phyloP scores from a whole-genome alignment of 163 green algal species.

The Prototheca wickerhamii region DNA sequence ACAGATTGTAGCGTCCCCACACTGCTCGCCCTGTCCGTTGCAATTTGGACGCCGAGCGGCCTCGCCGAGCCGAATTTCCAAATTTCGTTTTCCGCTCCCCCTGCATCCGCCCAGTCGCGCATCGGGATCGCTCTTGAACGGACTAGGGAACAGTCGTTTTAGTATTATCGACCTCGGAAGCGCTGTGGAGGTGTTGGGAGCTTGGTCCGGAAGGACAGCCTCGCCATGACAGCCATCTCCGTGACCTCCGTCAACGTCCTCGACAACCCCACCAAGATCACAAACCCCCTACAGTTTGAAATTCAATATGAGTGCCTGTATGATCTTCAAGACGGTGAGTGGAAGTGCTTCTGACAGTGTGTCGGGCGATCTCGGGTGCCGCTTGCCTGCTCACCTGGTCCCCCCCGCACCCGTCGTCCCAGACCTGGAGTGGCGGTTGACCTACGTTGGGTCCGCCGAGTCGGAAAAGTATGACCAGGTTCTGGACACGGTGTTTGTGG shows the following conservation, averaged over 20 bases:
- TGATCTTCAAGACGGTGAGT: constrained; percentile 62
- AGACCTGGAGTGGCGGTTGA: constrained; percentile 96
- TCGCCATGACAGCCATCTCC: constrained; percentile 70
- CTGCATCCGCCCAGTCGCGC: no score
- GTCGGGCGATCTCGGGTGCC: no score
- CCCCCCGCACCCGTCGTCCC: neutral
- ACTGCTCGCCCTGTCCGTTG: no score
- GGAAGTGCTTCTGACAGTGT: neutral
- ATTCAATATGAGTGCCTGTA: constrained; percentile 95
- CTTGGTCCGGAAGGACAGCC: neutral
- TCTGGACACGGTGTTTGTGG: constrained; percentile 90
- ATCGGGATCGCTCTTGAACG: no score
- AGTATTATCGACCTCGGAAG: no score
- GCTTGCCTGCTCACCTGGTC: no score
- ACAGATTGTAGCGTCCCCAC: no score
- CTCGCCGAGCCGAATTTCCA: no score
- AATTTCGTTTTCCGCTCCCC: no score
- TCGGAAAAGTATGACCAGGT: constrained; percentile 88
- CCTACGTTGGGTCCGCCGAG: constrained; percentile 93
- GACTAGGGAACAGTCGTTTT: no score
- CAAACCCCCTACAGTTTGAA: constrained; percentile 84
- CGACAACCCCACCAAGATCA: constrained; percentile 80
- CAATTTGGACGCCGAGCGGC: no score
- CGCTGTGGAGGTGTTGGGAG: no score
- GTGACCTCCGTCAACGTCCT: constrained; percentile 78